These are phyloP conservation scores for Silene conica DNA, from an alignment of 148 eudicot species.

Conservation along the genomic window DNA sequence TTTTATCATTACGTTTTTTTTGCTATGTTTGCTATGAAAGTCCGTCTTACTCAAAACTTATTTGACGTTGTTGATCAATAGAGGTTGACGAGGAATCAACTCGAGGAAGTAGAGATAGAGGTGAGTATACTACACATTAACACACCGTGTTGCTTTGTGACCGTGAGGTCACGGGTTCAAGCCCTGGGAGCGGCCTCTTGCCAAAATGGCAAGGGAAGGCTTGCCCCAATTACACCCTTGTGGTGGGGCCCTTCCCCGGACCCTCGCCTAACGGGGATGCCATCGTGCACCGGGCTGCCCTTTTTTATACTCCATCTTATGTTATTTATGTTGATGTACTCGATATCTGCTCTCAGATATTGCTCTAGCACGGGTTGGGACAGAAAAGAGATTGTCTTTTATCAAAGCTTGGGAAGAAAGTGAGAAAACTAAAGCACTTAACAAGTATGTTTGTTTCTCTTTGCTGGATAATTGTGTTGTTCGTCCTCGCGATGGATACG, in stretches of 20 bases:
- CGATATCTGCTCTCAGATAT: slow-evolving; percentile 37
- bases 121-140: slow-evolving; percentile 10
- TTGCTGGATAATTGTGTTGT: not conserved
- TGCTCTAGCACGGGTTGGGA: slow-evolving; percentile 56
- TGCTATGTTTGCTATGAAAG: not conserved
- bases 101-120: slow-evolving; percentile 25
- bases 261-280: no score
- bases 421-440: slow-evolving; percentile 50
- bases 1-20: not conserved
- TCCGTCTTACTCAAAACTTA: not conserved
- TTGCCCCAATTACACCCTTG: no score
- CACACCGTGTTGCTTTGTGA: not conserved
- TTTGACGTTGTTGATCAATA: slow-evolving; percentile 3
- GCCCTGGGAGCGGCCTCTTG: no score
- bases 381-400: slow-evolving; percentile 66
- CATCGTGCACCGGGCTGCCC: no score
- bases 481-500: no score
- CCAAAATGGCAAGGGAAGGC: no score
- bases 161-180: no score
- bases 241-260: no score
- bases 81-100: slow-evolving; percentile 21
- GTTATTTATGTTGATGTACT: not conserved
- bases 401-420: slow-evolving; percentile 96
- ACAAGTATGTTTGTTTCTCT: slow-evolving; percentile 22
- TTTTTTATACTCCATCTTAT: not conserved